Evolutionary conservation across 352 stramenopile genomes (phyloP).

Genomic region (Phytophthora litchii): DNA sequence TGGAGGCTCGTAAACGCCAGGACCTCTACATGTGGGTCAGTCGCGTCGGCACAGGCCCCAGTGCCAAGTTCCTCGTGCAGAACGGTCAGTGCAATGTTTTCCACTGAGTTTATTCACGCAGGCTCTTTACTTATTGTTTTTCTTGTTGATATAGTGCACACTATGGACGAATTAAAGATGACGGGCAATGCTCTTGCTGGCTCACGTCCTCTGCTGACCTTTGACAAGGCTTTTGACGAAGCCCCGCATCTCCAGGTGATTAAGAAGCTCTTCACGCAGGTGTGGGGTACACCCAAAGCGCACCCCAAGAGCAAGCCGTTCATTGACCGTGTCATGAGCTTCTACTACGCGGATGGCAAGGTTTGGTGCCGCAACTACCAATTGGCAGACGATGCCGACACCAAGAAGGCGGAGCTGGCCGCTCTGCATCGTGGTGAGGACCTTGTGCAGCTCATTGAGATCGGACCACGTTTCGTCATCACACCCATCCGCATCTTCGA

Average conservation of each 20-base stretch:
- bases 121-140: neutral
- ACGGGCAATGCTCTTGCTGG: conserved; percentile 98
- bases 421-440: conserved; percentile 87
- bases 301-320: conserved; percentile 99
- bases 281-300: conserved; percentile 95
- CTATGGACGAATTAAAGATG: conserved; percentile 99
- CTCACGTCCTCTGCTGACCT: conserved; percentile 97
- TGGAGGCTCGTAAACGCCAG: conserved; percentile 97
- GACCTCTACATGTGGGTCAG: conserved; percentile 99
- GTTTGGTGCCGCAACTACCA: conserved; percentile 99
- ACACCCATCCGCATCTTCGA: conserved; percentile 99
- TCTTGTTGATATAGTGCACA: conserved; percentile 90
- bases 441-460: conserved; percentile 98
- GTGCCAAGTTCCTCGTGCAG: conserved; percentile 97
- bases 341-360: conserved; percentile 93
- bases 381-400: conserved; percentile 86
- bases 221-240: conserved; percentile 94
- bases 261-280: conserved; percentile 96
- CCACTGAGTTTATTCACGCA: neutral
- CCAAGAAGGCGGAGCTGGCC: conserved; percentile 91
- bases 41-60: conserved; percentile 94
- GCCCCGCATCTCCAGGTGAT: conserved; percentile 94
- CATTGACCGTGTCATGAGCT: conserved; percentile 98
- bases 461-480: conserved; percentile 98
- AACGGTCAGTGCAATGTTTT: conserved; percentile 77